These are phyloP conservation scores for Protoeuglena noctilucae DNA, from an alignment of 139 green algal species.

Conservation along the genomic window DNA sequence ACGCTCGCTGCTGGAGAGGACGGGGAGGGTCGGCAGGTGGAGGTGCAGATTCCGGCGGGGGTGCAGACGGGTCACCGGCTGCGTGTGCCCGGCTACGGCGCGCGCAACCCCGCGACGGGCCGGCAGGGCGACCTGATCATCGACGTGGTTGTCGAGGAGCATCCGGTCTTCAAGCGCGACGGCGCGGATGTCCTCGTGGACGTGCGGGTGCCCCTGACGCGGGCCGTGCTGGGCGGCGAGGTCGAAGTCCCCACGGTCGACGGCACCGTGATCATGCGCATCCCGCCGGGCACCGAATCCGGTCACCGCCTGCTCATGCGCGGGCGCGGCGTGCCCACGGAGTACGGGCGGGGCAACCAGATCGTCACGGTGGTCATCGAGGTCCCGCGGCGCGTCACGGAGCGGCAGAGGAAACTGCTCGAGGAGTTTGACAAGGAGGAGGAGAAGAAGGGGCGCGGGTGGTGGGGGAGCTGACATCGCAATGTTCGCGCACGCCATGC, in stretches of 20 bases:
- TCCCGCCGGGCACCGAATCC: background rate
- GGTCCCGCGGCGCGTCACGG: background rate
- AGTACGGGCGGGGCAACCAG: background rate
- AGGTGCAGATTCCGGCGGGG: background rate
- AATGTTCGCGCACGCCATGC: too few relatives aligned
- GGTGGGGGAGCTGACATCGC: too few relatives aligned
- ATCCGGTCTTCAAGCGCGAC: background rate
- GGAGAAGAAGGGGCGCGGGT: too few relatives aligned
- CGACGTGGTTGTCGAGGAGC: background rate
- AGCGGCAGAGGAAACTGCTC: background rate
- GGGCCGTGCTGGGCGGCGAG: background rate
- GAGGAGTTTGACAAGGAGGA: background rate
- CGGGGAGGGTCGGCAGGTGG: background rate
- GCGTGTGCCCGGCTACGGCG: background rate
- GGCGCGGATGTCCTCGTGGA: background rate
- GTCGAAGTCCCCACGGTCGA: background rate
- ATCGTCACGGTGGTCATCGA: background rate
- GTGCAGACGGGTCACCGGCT: background rate
- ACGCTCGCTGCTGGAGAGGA: too few relatives aligned
- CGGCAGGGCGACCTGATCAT: background rate
- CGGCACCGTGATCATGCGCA: background rate
- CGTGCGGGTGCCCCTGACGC: background rate
- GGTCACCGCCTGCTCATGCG: background rate
- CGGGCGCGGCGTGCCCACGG: background rate
- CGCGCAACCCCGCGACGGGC: background rate